Conservation (phyloP, 1,284 basidiomycete species). For the Salmacisia buchloeana region DNA sequence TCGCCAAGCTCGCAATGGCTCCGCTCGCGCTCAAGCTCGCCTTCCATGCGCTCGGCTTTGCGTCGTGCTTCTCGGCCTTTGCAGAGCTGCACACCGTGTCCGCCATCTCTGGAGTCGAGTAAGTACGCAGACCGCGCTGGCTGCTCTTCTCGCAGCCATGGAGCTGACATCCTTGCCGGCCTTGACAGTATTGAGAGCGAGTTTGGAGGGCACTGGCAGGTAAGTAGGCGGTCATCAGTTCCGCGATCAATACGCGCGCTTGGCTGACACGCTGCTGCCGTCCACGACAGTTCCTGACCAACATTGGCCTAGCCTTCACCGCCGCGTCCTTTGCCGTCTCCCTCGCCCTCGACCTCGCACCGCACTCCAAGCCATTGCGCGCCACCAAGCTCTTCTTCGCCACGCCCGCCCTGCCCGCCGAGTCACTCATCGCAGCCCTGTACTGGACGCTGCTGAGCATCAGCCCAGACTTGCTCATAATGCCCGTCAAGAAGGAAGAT, state of each 20-base stretch:
- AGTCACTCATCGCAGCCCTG: constrained; percentile 29
- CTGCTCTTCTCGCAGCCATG: not conserved
- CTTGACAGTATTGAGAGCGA: not conserved
- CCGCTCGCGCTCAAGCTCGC: constrained; percentile 7
- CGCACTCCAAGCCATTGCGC: not conserved
- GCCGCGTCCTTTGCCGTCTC: not conserved
- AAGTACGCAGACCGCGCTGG: not conserved
- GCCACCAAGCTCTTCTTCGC: constrained; percentile 6
- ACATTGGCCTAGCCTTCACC: constrained; percentile 7
- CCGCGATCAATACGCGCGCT: no score
- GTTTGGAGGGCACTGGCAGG: constrained; percentile 3
- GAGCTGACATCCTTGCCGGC: not conserved
- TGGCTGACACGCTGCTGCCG: no score
- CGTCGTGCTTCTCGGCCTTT: constrained; percentile 5
- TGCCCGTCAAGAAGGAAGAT: constrained; percentile 22
- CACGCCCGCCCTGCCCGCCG: constrained; percentile 21
- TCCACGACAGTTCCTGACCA: constrained; percentile 3
- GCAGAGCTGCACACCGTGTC: not conserved
- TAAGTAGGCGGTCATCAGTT: no score
- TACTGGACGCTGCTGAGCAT: constrained; percentile 31
- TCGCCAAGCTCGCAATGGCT: not conserved
- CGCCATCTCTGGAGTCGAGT: not conserved
- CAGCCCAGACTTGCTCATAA: constrained; percentile 28
- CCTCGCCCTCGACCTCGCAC: not conserved
- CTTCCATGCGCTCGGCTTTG: constrained; percentile 2